phyloP scores from a whole-genome alignment of 1,284 basidiomycete species.

The Polyporus tsugae region DNA sequence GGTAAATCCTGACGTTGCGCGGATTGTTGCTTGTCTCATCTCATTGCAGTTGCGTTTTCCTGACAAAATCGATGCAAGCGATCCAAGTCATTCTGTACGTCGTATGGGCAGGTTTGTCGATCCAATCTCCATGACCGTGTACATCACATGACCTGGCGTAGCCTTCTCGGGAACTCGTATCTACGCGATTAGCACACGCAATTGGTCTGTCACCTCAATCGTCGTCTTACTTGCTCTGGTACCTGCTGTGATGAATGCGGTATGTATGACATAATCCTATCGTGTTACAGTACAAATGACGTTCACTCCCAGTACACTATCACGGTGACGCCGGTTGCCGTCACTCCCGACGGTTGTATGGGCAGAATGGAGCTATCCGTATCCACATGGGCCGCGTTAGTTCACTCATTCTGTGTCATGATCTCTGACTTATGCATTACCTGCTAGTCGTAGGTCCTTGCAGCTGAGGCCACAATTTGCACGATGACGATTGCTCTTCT shows the following conservation, averaged over 20 bases:
- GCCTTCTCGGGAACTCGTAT: constrained; percentile 28
- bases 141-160: background rate
- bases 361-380: background rate
- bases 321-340: background rate
- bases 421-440: background rate
- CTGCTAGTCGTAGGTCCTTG: background rate
- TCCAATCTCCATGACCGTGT: background rate
- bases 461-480: background rate
- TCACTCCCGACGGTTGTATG: constrained; percentile 14
- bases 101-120: constrained; percentile 28
- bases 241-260: constrained; percentile 24
- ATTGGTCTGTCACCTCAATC: constrained; percentile 12
- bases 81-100: constrained; percentile 19
- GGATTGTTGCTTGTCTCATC: background rate
- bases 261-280: background rate
- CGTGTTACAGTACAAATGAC: too few relatives aligned
- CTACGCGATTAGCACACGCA: constrained; percentile 27
- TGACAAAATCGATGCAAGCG: constrained; percentile 15
- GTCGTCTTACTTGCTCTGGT: constrained; percentile 27
- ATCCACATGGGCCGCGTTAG: constrained; percentile 15
- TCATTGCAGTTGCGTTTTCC: constrained; percentile 9
- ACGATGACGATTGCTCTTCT: background rate
- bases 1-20: constrained; percentile 12
- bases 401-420: background rate
- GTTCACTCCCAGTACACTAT: background rate